Evolutionary conservation across 352 stramenopile genomes (phyloP), one percentile per base, ranked within the genome.

Genomic region (Peronosclerospora sorghi): DNA sequence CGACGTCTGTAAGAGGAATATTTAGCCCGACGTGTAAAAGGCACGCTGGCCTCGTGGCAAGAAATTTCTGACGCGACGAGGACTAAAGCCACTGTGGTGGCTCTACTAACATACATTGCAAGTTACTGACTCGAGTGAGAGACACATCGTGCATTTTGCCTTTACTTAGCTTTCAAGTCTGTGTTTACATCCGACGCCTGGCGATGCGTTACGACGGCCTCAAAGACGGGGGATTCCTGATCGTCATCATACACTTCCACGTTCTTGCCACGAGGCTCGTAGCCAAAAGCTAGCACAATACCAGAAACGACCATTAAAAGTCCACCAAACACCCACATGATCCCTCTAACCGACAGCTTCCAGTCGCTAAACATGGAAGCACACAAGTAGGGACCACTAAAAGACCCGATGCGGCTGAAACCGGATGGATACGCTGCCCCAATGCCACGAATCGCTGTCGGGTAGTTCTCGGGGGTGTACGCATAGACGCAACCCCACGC

Each of bases 401-500:
- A 83, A 5, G 74, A 73, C 2, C 67, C 74, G 21, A 84, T 79
- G 47, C 72, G 67, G 28, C 65, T 81, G 32, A 85, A 75, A n/a
- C 68, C 71, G 19, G 57, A 71, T 2, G 74, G 64, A 35, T 84
- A 84, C 4, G 69, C 65, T n/a, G 67, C 61, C 8, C 72, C 72
- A 40, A 83, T 83, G 43, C 68, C 75, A 8, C 75, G 75, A 29
- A 85, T 83, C 10, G 59, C 56, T 19, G 70, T 84, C 43, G 68
- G 69, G 58, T 85, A 87, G 56, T 87, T 85, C 51, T 85, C 70
- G 0, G 72, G 72, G 0, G 72, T 85, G 57, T 83, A 87, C 13
- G 72, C 69, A 50, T 84, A 83, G 1, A 87, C 59, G 21, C 69
- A 74, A 12, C 75, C 72, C 70, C 72, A 85, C 1, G 68, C 60